Conservation (phyloP, 2,329 filamentous ascomycete genomes). For the Diaporthe ilicicola region DNA sequence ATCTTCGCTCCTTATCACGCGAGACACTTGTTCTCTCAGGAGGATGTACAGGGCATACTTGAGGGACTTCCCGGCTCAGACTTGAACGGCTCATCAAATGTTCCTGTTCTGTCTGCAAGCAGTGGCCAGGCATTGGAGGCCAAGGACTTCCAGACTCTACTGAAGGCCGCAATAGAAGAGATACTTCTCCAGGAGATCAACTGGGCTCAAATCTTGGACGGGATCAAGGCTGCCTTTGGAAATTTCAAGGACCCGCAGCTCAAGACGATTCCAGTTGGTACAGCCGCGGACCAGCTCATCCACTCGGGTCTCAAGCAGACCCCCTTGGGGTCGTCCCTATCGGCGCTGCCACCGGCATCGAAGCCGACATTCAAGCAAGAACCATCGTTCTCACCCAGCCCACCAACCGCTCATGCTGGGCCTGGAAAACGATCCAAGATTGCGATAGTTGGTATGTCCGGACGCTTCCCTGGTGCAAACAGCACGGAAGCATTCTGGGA, state of each 20-base stretch:
- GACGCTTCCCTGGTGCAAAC: slow-evolving; percentile 28
- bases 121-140: slow-evolving; percentile 42
- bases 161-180: slow-evolving; percentile 44
- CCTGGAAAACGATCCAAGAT: no score
- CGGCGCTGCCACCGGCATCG: background rate
- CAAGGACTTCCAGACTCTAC: slow-evolving; percentile 41
- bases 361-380: slow-evolving; percentile 11
- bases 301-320: slow-evolving; percentile 13
- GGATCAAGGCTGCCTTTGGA: slow-evolving; percentile 40
- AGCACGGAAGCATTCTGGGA: slow-evolving; percentile 36
- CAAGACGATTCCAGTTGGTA: background rate
- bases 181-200: slow-evolving; percentile 43
- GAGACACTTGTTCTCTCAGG: slow-evolving; percentile 56
- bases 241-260: slow-evolving; percentile 35
- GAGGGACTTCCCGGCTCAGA: slow-evolving; percentile 53
- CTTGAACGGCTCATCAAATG: slow-evolving; percentile 49
- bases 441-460: background rate
- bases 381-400: background rate
- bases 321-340: background rate
- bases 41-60: slow-evolving; percentile 52
- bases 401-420: no score
- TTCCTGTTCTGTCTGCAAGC: slow-evolving; percentile 51
- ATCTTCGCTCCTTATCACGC: slow-evolving; percentile 67
- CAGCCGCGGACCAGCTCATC: slow-evolving; percentile 18
- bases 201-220: slow-evolving; percentile 38